A percentile compares a stretch with the other conserved stretches of the same genome.
Conservation (phyloP, 2,329 filamentous ascomycete species). For the Teratosphaeriaceae sp. region DNA sequence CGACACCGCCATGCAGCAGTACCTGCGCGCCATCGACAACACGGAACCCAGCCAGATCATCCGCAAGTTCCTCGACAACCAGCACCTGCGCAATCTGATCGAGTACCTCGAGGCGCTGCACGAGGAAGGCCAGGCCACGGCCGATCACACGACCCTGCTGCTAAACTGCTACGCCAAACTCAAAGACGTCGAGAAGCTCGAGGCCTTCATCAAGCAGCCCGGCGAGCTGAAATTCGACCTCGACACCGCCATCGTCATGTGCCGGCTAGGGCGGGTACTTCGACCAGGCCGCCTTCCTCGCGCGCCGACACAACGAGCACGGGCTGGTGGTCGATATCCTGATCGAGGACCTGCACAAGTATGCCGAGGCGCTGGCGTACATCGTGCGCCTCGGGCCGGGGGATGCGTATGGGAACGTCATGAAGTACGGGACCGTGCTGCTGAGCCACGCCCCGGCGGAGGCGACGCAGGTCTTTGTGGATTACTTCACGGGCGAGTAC, state of each 20-base stretch:
- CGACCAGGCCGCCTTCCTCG: conserved; percentile 92
- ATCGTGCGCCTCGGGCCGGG: conserved; percentile 82
- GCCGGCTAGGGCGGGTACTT: conserved; percentile 93
- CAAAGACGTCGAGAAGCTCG: conserved; percentile 93
- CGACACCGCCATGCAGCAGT: conserved; percentile 98
- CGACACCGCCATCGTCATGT: conserved; percentile 96
- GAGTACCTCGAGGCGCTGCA: conserved; percentile 96
- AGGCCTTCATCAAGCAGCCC: conserved; percentile 93
- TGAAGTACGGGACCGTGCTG: conserved; percentile 91
- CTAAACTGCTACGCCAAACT: conserved; percentile 97
- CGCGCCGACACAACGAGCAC: conserved; percentile 87
- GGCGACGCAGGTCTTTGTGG: conserved; percentile 82
- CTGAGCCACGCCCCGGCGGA: conserved; percentile 78
- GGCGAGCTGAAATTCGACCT: conserved; percentile 94
- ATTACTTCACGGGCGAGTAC: conserved; percentile 88
- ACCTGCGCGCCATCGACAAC: conserved; percentile 90
- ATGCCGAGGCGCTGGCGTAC: conserved; percentile 80
- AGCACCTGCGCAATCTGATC: conserved; percentile 94
- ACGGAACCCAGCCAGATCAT: conserved; percentile 96
- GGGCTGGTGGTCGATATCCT: conserved; percentile 92
- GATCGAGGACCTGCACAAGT: conserved; percentile 90
- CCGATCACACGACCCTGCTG: conserved; percentile 89
- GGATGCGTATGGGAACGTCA: conserved; percentile 77
- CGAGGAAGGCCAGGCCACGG: conserved; percentile 85
- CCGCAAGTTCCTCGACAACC: conserved; percentile 93